Evolutionary conservation across 2,329 filamentous ascomycete species (phyloP).

Genomic region (Penicillium sp.): DNA sequence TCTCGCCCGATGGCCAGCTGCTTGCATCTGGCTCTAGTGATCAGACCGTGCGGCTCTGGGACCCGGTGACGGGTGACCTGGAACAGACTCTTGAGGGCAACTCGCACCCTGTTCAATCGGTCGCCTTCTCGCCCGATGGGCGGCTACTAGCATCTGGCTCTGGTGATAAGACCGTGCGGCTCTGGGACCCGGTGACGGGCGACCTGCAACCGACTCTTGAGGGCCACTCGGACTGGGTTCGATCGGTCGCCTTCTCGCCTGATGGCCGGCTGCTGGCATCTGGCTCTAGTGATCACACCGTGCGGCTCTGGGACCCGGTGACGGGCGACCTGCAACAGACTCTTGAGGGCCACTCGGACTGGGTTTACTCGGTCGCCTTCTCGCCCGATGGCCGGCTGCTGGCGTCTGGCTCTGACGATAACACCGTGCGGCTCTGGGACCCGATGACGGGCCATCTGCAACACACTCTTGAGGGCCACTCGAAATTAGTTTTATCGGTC

Average conservation of each 20-base stretch:
- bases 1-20: slow-evolving; percentile 1
- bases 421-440: slow-evolving; percentile 1
- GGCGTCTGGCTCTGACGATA: slow-evolving; percentile 4
- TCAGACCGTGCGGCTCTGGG: slow-evolving; percentile 14
- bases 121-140: not conserved
- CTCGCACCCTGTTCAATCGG: not conserved
- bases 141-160: not conserved
- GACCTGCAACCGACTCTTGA: not conserved
- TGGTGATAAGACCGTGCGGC: not conserved
- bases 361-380: not conserved
- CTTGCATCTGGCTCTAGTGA: slow-evolving; percentile 7
- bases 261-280: slow-evolving; percentile 3
- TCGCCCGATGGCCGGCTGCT: not conserved
- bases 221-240: not conserved
- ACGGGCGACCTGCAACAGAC: slow-evolving; percentile 14
- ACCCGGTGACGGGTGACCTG: slow-evolving; percentile 11
- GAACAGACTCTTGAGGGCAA: slow-evolving; percentile 9
- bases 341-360: not conserved
- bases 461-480: not conserved
- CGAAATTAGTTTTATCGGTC: not conserved
- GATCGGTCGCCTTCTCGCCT: slow-evolving; percentile 3
- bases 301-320: slow-evolving; percentile 15
- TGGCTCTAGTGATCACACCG: slow-evolving; percentile 1
- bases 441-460: not conserved
- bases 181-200: slow-evolving; percentile 1